Conservation (phyloP, 2,329 filamentous ascomycete genomes). For the Sporothrix mexicana region DNA sequence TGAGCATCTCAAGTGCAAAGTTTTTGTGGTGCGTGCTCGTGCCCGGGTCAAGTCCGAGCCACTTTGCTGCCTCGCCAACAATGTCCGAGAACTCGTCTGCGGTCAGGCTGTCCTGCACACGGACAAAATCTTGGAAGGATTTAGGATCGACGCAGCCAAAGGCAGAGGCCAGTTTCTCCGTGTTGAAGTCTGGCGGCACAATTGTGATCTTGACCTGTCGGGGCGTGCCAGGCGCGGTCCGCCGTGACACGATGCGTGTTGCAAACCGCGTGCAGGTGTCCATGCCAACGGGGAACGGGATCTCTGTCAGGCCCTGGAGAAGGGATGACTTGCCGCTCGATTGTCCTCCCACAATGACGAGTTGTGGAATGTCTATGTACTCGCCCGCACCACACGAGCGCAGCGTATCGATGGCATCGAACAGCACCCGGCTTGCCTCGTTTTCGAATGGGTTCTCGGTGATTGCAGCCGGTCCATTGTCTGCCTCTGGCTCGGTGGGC, state of each 20-base stretch:
- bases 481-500: background rate
- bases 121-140: background rate
- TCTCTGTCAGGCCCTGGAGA: conserved; percentile 5
- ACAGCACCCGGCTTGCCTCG: background rate
- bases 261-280: conserved; percentile 21
- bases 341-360: background rate
- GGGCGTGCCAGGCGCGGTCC: background rate
- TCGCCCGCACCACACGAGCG: background rate
- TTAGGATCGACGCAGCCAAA: background rate
- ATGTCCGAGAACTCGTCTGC: background rate
- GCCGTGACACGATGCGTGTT: conserved; percentile 1
- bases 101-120: background rate
- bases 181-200: conserved; percentile 7
- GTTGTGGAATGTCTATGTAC: background rate
- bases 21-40: background rate
- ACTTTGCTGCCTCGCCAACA: background rate
- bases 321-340: background rate
- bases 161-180: background rate
- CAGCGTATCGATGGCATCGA: background rate
- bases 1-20: conserved; percentile 1
- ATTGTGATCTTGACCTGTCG: background rate
- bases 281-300: conserved; percentile 20
- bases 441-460: background rate
- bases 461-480: background rate
- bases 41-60: background rate